Conservation (phyloP, 2,329 filamentous ascomycete genomes). For the Ceratocystis diversiconidia region DNA sequence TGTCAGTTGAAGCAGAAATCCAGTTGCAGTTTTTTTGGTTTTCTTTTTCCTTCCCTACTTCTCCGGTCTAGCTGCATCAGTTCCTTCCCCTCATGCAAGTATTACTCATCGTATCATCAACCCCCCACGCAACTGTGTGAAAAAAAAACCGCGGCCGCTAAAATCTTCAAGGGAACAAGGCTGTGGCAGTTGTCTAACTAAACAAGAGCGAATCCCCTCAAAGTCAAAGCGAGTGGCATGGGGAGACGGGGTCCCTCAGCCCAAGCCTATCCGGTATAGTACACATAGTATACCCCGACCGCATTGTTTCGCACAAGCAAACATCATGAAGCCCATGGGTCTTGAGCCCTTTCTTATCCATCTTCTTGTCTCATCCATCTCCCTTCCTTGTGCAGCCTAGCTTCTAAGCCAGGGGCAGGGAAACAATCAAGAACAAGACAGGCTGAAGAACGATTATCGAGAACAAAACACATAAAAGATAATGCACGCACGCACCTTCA, state of each 20-base stretch:
- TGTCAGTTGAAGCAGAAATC: too few relatives aligned
- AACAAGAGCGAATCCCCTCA: conserved; percentile 3
- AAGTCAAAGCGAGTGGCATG: not conserved
- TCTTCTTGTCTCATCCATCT: not conserved
- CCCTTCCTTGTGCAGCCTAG: not conserved
- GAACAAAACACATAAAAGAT: not conserved
- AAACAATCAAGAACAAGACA: not conserved
- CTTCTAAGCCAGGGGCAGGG: not conserved
- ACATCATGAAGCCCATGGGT: not conserved
- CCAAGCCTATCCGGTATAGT: not conserved
- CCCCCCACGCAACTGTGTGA: not conserved
- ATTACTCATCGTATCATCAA: not conserved
- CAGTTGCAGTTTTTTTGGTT: too few relatives aligned
- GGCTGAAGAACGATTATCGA: not conserved
- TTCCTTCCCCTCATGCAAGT: too few relatives aligned
- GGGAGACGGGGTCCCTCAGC: not conserved
- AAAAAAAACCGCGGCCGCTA: not conserved
- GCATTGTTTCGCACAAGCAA: not conserved
- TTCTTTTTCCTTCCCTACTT: too few relatives aligned
- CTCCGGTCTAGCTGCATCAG: not conserved
- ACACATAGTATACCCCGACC: not conserved
- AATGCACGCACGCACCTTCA: not conserved
- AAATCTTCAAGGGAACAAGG: conserved; percentile 4
- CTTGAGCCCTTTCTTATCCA: not conserved
- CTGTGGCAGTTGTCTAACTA: not conserved